Evolutionary conservation across 139 green algal species (phyloP), one percentile per base, ranked within the genome.

Genomic region (Picochlorum sp.): DNA sequence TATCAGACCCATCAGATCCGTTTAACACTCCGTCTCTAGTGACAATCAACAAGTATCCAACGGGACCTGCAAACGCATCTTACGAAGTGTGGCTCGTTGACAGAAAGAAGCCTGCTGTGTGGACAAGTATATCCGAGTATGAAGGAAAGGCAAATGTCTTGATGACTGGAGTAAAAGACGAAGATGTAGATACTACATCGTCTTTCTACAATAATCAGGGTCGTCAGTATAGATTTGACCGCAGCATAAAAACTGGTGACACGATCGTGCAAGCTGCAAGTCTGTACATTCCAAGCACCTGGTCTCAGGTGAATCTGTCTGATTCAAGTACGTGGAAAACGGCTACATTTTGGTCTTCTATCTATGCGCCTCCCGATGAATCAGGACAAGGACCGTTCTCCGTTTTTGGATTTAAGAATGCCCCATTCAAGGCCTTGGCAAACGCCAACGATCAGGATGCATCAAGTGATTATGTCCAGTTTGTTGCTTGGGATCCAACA

Each of bases 241-340:
- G 23, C 5, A 23, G 47, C 11, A 54, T 54, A 20, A 54, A 54
- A 10, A 54, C 15, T 21, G n/a, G n/a, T 24, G 47, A 18, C 16
- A 26, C 47, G 2, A 54, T 54, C 6, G 47, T 54, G 18, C 47
- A 54, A 54, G n/a, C 18, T 54, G 47, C 18, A 54, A 54, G 47
- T 21, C 16, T 54, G 47, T 54, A 26, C 47, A 54, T 54, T 54
- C 47, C 47, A 54, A 54, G 47, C n/a, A 21, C 47, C 5, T 54
- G 47, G 47, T 20, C 47, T 20, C 18, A 54, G 47, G 47, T 54
- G 47, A 21, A 54, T 20, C 47, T 54, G 16, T 26, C 47, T 26
- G 47, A 54, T 54, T 54, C 47, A 13, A 54, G n/a, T 54, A 54
- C 47, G 8, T 54, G 47, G 47, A 54, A 54, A 54, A 54, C 47